These are phyloP conservation scores for Quillaja saponaria DNA, from an alignment of 306 rosid species.

Conservation along the genomic window DNA sequence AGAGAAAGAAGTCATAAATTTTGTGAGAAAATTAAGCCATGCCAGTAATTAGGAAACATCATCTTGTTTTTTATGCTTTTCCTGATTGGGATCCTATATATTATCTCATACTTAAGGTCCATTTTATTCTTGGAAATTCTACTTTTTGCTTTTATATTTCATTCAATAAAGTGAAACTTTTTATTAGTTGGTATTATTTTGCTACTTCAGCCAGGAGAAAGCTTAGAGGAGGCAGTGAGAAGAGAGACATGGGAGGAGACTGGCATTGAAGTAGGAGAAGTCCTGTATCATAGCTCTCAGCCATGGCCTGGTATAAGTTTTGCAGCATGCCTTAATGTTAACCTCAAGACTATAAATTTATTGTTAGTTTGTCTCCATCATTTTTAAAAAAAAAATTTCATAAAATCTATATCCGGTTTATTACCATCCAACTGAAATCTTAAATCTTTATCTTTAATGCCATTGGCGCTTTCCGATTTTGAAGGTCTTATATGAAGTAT, in stretches of 20 bases:
- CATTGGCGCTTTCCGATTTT: constrained; percentile 1
- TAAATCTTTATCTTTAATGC: too few relatives aligned
- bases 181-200: constrained; percentile 21
- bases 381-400: constrained; percentile 4
- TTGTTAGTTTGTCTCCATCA: neutral
- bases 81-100: constrained; percentile 17
- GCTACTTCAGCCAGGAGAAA: constrained; percentile 80
- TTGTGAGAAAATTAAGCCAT: too few relatives aligned
- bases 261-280: constrained; percentile 92
- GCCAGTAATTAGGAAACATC: too few relatives aligned
- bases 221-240: constrained; percentile 94
- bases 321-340: constrained; percentile 7
- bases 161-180: constrained; percentile 4
- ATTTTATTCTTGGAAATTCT: constrained; percentile 18
- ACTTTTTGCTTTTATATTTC: neutral
- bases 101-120: constrained; percentile 14
- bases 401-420: too few relatives aligned
- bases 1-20: too few relatives aligned
- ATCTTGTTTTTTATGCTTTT: too few relatives aligned
- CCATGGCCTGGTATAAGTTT: constrained; percentile 87
- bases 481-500: neutral
- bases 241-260: constrained; percentile 98
- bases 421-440: constrained; percentile 11
- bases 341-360: constrained; percentile 9
- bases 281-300: constrained; percentile 88